A percentile compares a stretch with the other conserved stretches of the same genome.
These are phyloP conservation scores for Leucaena leucocephala DNA, from an alignment of 306 rosid genomes.

Conservation along the genomic window DNA sequence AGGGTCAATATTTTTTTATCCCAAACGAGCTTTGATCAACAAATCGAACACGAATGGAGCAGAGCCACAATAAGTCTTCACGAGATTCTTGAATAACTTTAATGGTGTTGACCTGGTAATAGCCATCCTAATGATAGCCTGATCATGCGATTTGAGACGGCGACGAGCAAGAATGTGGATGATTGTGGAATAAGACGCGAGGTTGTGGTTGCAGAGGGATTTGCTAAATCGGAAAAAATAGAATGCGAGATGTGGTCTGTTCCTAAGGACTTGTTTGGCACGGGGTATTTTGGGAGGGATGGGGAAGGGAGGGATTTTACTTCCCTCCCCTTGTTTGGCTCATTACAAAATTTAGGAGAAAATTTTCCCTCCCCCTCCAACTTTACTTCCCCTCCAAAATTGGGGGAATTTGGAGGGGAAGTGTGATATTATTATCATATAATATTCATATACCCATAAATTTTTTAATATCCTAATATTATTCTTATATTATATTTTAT, in stretches of 20 bases:
- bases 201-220: conserved; percentile 68
- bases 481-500: no score
- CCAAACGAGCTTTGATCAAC: conserved; percentile 61
- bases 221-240: conserved; percentile 71
- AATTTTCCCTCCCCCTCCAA: no score
- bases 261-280: no score
- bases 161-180: conserved; percentile 72
- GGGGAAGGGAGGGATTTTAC: no score
- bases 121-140: conserved; percentile 45
- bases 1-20: conserved; percentile 55
- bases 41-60: conserved; percentile 83
- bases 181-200: conserved; percentile 63
- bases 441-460: no score
- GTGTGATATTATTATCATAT: no score
- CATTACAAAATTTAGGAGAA: no score
- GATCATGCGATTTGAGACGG: conserved; percentile 62
- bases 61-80: conserved; percentile 65
- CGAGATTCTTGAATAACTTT: conserved; percentile 63
- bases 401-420: no score
- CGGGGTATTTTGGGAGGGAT: no score
- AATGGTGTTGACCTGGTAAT: conserved; percentile 42
- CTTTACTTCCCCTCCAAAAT: no score
- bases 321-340: no score
- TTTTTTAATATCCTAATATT: no score
- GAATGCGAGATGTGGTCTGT: conserved; percentile 75